A percentile compares a stretch with the other conserved stretches of the same genome.
phyloP scores from a whole-genome alignment of 129 eudicot species.

The Saposhnikovia divaricata region DNA sequence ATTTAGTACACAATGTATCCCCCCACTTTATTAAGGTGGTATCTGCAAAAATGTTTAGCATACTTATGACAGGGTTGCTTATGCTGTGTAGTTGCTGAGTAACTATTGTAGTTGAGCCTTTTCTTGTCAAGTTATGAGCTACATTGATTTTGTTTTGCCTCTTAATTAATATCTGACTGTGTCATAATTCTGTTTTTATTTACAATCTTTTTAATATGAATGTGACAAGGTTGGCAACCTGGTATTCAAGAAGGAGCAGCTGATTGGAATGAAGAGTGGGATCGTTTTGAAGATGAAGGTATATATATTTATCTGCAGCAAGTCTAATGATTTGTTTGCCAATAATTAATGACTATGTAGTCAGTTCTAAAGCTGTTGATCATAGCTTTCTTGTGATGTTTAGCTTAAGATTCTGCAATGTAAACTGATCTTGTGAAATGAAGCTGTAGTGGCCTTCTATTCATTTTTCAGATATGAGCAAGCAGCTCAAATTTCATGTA shows the following conservation, averaged over 20 bases:
- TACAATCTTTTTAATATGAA: slow-evolving; percentile 6
- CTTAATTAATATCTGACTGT: not conserved
- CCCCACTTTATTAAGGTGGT: not conserved
- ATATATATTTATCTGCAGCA: slow-evolving; percentile 4
- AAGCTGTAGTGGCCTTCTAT: not conserved
- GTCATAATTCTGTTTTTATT: not conserved
- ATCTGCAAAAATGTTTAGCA: not conserved
- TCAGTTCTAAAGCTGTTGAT: not conserved
- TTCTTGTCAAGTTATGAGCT: not conserved
- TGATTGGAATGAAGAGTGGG: slow-evolving; percentile 95
- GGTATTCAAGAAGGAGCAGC: slow-evolving; percentile 77
- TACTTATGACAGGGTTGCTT: not conserved
- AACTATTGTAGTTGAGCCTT: not conserved
- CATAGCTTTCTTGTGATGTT: not conserved
- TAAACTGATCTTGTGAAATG: not conserved
- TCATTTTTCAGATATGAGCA: not conserved
- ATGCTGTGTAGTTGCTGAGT: not conserved
- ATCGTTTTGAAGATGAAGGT: slow-evolving; percentile 89
- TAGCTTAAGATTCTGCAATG: not conserved
- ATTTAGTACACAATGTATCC: not conserved
- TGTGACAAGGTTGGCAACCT: slow-evolving; percentile 71
- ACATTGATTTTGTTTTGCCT: not conserved
- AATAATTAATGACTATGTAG: not conserved
- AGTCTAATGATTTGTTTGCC: not conserved
- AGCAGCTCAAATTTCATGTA: not conserved